Evolutionary conservation across 139 green algal genomes (phyloP).

Genomic region (Choricystis sp.): DNA sequence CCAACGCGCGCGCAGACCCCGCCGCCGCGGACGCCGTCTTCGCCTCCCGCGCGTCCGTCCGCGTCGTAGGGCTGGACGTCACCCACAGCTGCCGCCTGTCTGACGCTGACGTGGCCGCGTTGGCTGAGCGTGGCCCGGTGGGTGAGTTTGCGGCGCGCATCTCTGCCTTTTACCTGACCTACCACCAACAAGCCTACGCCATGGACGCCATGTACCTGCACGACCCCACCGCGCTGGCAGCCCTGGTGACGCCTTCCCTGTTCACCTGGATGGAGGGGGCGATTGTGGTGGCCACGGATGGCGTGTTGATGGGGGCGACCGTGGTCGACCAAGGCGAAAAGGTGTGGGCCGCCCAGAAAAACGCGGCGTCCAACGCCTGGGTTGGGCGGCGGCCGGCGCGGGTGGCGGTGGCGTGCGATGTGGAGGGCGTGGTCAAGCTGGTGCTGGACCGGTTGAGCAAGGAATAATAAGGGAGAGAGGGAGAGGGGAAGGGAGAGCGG

Average conservation of each 20-base stretch:
- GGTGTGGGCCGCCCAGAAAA: not conserved
- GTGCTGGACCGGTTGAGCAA: slow-evolving; percentile 19
- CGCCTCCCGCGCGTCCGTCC: slow-evolving; percentile 6
- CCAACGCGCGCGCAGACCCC: slow-evolving; percentile 61
- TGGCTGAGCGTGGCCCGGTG: not conserved
- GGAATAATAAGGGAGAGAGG: not conserved
- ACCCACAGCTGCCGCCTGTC: slow-evolving; percentile 35
- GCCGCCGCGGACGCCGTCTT: slow-evolving; percentile 59
- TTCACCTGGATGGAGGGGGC: slow-evolving; percentile 43
- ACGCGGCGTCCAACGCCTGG: slow-evolving; percentile 36
- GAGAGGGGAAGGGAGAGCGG: no score
- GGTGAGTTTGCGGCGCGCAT: slow-evolving; percentile 36
- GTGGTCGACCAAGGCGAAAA: slow-evolving; percentile 35
- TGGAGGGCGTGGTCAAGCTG: slow-evolving; percentile 7
- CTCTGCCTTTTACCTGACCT: slow-evolving; percentile 48
- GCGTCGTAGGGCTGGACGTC: slow-evolving; percentile 50
- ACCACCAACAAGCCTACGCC: slow-evolving; percentile 34
- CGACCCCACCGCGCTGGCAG: slow-evolving; percentile 46
- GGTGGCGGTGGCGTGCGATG: slow-evolving; percentile 33
- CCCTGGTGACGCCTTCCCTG: slow-evolving; percentile 34
- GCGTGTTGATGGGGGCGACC: slow-evolving; percentile 30
- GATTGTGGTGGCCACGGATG: slow-evolving; percentile 38
- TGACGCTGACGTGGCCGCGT: slow-evolving; percentile 15
- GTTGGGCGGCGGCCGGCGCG: slow-evolving; percentile 17
- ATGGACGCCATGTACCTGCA: slow-evolving; percentile 43